phyloP scores from a whole-genome alignment of 371 early-diverging fungal genomes.

The Syncephalastrum sp. region DNA sequence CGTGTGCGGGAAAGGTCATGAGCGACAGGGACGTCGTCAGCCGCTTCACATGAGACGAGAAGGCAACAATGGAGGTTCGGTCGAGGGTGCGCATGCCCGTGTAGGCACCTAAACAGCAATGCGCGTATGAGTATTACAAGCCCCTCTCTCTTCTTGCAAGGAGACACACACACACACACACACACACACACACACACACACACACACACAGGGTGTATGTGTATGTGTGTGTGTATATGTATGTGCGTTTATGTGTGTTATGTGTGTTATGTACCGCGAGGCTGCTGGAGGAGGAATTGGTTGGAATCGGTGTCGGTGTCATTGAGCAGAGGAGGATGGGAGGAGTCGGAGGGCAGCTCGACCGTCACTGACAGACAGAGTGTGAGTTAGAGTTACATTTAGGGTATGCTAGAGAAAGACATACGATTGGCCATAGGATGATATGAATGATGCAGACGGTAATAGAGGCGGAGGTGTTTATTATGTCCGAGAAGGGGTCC shows the following conservation, averaged over 20 bases:
- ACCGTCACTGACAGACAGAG: too few species aligned
- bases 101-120: conserved; percentile 39
- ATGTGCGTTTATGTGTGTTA: too few species aligned
- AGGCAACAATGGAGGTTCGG: conserved; percentile 43
- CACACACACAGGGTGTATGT: too few species aligned
- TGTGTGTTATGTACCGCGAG: conserved; percentile 27
- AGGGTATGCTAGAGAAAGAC: too few species aligned
- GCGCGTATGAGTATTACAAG: not conserved
- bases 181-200: not conserved
- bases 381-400: too few species aligned
- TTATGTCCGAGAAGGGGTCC: too few species aligned
- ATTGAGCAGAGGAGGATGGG: too few species aligned
- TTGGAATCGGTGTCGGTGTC: conserved; percentile 18
- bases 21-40: conserved; percentile 43
- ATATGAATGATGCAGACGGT: too few species aligned
- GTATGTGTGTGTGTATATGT: too few species aligned
- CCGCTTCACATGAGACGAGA: conserved; percentile 49
- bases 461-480: too few species aligned
- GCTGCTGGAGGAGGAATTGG: conserved; percentile 36
- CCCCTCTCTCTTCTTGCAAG: not conserved
- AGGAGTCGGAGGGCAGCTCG: too few species aligned
- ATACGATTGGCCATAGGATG: too few species aligned
- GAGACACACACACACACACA: not conserved
- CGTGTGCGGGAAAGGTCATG: conserved; percentile 30
- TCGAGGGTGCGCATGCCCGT: conserved; percentile 53